Conservation (phyloP, 2,329 filamentous ascomycete species). For the Aspergillus eucalypticola region DNA sequence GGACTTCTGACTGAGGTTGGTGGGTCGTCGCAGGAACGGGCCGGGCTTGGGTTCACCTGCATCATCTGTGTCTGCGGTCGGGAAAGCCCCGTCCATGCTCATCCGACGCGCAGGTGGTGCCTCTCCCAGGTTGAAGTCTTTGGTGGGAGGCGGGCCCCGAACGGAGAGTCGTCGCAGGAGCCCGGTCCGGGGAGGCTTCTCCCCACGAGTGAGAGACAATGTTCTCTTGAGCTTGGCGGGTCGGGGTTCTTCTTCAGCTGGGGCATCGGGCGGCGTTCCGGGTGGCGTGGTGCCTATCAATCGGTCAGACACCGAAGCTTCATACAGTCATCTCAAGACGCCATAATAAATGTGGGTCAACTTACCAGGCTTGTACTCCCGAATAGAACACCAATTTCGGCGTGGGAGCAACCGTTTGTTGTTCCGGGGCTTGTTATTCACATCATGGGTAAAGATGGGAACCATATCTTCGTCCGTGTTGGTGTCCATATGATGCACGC, state of each 20-base stretch:
- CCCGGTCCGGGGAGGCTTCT: slow-evolving; percentile 46
- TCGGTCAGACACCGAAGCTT: slow-evolving; percentile 34
- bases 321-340: not conserved
- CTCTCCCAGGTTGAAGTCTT: slow-evolving; percentile 36
- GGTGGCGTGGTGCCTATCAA: slow-evolving; percentile 73
- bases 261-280: slow-evolving; percentile 58
- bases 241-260: slow-evolving; percentile 32
- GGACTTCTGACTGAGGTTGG: slow-evolving; percentile 64
- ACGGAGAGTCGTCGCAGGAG: slow-evolving; percentile 52
- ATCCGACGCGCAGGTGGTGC: slow-evolving; percentile 30
- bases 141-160: slow-evolving; percentile 45
- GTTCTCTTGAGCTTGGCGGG: slow-evolving; percentile 55
- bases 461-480: slow-evolving; percentile 96
- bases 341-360: too few relatives aligned
- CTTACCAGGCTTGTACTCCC: slow-evolving; percentile 74
- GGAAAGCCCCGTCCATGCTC: slow-evolving; percentile 38
- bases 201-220: slow-evolving; percentile 61
- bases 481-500: slow-evolving; percentile 62
- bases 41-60: slow-evolving; percentile 38
- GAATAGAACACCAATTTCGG: slow-evolving; percentile 93
- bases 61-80: slow-evolving; percentile 32
- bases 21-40: slow-evolving; percentile 68
- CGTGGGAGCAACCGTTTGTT: slow-evolving; percentile 87
- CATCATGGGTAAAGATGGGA: slow-evolving; percentile 83
- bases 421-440: slow-evolving; percentile 85